phyloP scores from a whole-genome alignment of 2,329 filamentous ascomycete species.

The Fusarium sp. region DNA sequence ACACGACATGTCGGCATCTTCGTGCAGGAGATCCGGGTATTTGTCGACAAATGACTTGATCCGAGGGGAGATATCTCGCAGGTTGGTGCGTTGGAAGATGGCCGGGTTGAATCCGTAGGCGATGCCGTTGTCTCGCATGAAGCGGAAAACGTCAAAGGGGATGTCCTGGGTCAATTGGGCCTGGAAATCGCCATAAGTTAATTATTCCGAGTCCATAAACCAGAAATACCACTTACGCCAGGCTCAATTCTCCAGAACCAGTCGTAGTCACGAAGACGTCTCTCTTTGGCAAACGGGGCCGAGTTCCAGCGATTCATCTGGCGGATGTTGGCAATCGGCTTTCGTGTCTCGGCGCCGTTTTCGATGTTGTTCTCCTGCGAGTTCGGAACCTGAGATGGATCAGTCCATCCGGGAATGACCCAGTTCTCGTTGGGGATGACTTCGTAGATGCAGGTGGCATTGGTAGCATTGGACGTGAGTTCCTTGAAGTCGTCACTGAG shows the following conservation, averaged over 20 bases:
- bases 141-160: conserved; percentile 87
- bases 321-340: conserved; percentile 57
- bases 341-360: conserved; percentile 1
- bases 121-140: conserved; percentile 86
- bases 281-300: conserved; percentile 84
- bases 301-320: conserved; percentile 88
- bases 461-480: conserved; percentile 74
- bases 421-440: conserved; percentile 81
- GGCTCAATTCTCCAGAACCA: conserved; percentile 73
- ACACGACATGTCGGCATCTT: conserved; percentile 63
- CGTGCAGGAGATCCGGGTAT: conserved; percentile 57
- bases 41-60: conserved; percentile 60
- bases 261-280: conserved; percentile 71
- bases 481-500: conserved; percentile 83
- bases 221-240: conserved; percentile 58
- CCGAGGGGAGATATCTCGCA: conserved; percentile 58
- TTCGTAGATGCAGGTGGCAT: conserved; percentile 78
- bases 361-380: conserved; percentile 3
- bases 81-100: conserved; percentile 57
- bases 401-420: conserved; percentile 66
- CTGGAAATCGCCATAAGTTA: conserved; percentile 47
- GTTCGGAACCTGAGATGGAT: conserved; percentile 6
- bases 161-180: conserved; percentile 69
- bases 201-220: not conserved
- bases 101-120: conserved; percentile 76